A percentile compares a stretch with the other conserved stretches of the same genome.
These are phyloP conservation scores for Agaricus bisporus DNA, from an alignment of 768 basidiomycete species.

Conservation along the genomic window DNA sequence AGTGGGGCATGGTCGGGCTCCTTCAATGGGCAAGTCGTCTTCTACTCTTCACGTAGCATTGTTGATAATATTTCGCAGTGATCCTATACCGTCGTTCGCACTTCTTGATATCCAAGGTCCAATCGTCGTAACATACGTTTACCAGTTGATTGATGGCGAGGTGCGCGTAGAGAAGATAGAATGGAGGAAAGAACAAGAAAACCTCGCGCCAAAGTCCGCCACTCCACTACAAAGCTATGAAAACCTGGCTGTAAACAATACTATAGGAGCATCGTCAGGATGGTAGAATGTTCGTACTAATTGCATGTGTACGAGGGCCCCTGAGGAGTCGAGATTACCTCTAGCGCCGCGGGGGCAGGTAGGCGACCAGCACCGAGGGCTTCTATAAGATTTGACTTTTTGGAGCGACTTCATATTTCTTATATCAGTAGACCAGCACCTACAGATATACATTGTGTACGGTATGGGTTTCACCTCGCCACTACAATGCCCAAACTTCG, in stretches of 20 bases:
- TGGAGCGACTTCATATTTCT: too few species aligned
- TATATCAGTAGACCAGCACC: too few species aligned
- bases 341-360: too few species aligned
- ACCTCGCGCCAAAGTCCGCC: slow-evolving; percentile 34
- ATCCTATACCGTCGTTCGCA: slow-evolving; percentile 90
- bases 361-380: too few species aligned
- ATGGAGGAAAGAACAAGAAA: slow-evolving; percentile 59
- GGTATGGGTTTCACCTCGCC: too few species aligned
- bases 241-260: slow-evolving; percentile 18
- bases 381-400: too few species aligned
- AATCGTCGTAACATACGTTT: slow-evolving; percentile 95
- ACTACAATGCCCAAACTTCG: too few species aligned
- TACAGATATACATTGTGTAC: too few species aligned
- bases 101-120: slow-evolving; percentile 97
- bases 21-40: slow-evolving; percentile 45
- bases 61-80: slow-evolving; percentile 36
- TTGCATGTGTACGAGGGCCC: neutral
- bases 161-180: slow-evolving; percentile 91
- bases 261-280: neutral
- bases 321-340: neutral
- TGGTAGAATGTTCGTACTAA: slow-evolving; percentile 2
- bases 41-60: neutral
- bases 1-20: slow-evolving; percentile 91
- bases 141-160: slow-evolving; percentile 90
- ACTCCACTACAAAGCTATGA: slow-evolving; percentile 49